Evolutionary conservation across 2,329 filamentous ascomycete genomes (phyloP).

Genomic region (Penicillium polonicum): DNA sequence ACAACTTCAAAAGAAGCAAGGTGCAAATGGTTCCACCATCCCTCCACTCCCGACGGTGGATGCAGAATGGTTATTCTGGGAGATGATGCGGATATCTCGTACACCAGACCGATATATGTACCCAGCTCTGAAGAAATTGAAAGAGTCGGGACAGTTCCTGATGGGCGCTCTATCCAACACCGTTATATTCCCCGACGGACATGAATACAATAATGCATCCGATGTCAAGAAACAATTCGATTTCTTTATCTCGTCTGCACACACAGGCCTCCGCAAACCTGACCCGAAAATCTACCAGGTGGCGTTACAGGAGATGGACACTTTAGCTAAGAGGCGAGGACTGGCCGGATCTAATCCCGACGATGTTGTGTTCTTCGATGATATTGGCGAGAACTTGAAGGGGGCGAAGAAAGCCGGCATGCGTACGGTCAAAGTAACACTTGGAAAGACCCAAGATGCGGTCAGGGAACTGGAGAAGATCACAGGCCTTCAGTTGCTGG

Average conservation of each 20-base stretch:
- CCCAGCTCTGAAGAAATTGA: constrained; percentile 71
- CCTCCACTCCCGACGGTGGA: constrained; percentile 73
- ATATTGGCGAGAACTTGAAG: constrained; percentile 92
- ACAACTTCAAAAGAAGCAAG: constrained; percentile 32
- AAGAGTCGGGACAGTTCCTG: constrained; percentile 63
- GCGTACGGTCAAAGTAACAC: constrained; percentile 76
- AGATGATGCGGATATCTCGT: constrained; percentile 78
- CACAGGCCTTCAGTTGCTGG: constrained; percentile 61
- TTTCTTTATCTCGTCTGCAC: constrained; percentile 81
- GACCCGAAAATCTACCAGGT: constrained; percentile 77
- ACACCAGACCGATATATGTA: constrained; percentile 82
- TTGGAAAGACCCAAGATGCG: constrained; percentile 76
- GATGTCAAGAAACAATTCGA: constrained; percentile 72
- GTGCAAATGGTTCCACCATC: constrained; percentile 29
- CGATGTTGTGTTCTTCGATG: constrained; percentile 85
- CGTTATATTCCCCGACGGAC: constrained; percentile 74
- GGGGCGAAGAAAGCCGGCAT: constrained; percentile 72
- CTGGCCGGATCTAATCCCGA: constrained; percentile 57
- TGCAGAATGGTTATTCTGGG: constrained; percentile 76
- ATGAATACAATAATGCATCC: constrained; percentile 62
- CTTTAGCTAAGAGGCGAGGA: constrained; percentile 58
- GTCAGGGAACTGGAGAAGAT: constrained; percentile 76
- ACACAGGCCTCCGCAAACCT: constrained; percentile 84
- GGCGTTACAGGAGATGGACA: constrained; percentile 65
- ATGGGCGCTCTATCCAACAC: constrained; percentile 89